These are phyloP conservation scores for Daldinia sp. DNA, from an alignment of 2,329 filamentous ascomycete species.

Conservation along the genomic window DNA sequence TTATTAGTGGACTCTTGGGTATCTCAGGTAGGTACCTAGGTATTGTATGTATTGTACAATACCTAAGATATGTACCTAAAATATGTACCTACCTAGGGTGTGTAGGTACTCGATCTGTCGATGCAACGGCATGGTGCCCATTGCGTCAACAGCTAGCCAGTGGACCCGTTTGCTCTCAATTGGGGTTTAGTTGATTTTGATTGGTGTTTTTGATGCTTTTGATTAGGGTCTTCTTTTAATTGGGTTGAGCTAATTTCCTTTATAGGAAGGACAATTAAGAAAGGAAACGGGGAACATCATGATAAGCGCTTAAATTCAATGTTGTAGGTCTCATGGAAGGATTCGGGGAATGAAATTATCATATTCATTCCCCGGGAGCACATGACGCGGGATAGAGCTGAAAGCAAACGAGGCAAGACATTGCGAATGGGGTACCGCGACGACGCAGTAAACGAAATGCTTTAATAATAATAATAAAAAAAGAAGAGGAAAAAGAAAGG, in stretches of 20 bases:
- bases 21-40: neutral
- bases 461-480: neutral
- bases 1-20: neutral
- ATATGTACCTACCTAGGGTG: too few species aligned
- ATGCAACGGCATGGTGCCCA: conserved; percentile 16
- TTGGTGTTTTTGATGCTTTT: too few species aligned
- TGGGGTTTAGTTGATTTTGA: too few species aligned
- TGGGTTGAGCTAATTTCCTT: conserved; percentile 7
- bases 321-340: conserved; percentile 5
- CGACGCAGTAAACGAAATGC: neutral
- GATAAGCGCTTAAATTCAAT: neutral
- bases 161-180: conserved; percentile 15
- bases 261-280: conserved; percentile 13
- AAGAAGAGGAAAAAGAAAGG: neutral
- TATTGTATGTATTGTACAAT: neutral
- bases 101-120: too few species aligned
- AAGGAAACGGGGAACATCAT: neutral
- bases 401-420: neutral
- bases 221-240: too few species aligned
- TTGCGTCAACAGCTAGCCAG: conserved; percentile 16
- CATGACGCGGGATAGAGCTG: neutral
- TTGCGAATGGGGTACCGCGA: neutral
- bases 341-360: conserved; percentile 6
- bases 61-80: neutral
- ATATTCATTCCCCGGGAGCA: neutral